Conservation (phyloP, 2,329 filamentous ascomycete genomes). For the Zelopaecilomyces penicillatus region DNA sequence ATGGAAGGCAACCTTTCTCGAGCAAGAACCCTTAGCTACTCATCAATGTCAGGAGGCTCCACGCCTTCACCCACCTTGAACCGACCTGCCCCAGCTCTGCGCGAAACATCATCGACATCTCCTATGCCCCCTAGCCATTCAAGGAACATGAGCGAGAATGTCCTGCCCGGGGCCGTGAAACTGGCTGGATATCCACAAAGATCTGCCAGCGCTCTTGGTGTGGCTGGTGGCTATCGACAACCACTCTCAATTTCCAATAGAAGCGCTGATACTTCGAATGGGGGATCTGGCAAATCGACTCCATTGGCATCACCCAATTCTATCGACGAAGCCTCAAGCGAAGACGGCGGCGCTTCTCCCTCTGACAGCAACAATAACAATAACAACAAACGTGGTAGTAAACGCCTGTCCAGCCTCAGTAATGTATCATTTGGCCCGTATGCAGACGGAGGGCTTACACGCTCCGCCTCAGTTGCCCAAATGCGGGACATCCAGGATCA, state of each 20-base stretch:
- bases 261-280: slow-evolving; percentile 34
- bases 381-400: slow-evolving; percentile 20
- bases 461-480: slow-evolving; percentile 65
- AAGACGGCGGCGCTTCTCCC: slow-evolving; percentile 36
- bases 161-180: slow-evolving; percentile 20
- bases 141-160: slow-evolving; percentile 26
- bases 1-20: slow-evolving; percentile 89
- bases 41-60: slow-evolving; percentile 38
- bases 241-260: slow-evolving; percentile 32
- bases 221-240: slow-evolving; percentile 50
- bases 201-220: slow-evolving; percentile 56
- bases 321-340: slow-evolving; percentile 44
- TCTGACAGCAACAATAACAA: slow-evolving; percentile 7
- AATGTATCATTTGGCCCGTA: slow-evolving; percentile 38
- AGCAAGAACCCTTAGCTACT: slow-evolving; percentile 56
- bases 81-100: slow-evolving; percentile 17
- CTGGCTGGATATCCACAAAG: slow-evolving; percentile 36
- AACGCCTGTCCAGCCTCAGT: slow-evolving; percentile 29
- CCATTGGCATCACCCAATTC: not conserved
- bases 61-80: slow-evolving; percentile 43
- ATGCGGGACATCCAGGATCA: slow-evolving; percentile 71
- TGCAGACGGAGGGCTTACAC: slow-evolving; percentile 43
- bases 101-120: slow-evolving; percentile 13
- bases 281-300: slow-evolving; percentile 12
- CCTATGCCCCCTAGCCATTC: slow-evolving; percentile 14